Conservation (phyloP, 1,139 yeast species). For the Scheffersomyces cryptocercus region DNA sequence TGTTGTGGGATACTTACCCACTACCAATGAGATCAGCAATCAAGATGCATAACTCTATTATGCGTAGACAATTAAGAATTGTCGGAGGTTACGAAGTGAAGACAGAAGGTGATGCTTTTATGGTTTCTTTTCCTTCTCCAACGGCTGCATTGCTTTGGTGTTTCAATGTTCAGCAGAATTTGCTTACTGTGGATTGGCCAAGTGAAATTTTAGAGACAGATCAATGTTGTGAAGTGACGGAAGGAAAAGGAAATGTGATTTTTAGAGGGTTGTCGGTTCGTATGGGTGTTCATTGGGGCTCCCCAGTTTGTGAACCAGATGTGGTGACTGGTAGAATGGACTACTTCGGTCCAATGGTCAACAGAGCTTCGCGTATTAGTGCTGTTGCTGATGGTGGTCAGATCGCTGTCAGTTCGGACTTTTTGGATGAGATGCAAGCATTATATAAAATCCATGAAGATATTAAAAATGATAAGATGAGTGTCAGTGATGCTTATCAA, state of each 20-base stretch:
- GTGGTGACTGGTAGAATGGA: conserved; percentile 97
- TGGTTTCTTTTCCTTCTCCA: conserved; percentile 97
- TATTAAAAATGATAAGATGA: conserved; percentile 38
- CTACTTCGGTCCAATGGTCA: conserved; percentile 98
- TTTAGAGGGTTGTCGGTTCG: conserved; percentile 91
- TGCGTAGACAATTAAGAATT: conserved; percentile 90
- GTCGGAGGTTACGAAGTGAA: conserved; percentile 98
- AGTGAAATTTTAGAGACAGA: conserved; percentile 82
- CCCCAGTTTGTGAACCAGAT: conserved; percentile 94
- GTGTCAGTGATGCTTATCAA: conserved; percentile 56
- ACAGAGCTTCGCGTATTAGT: conserved; percentile 89
- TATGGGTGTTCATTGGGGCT: conserved; percentile 98
- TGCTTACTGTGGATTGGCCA: conserved; percentile 91
- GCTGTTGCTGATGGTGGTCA: conserved; percentile 99
- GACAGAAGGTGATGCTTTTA: conserved; percentile 98
- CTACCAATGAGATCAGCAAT: conserved; percentile 96
- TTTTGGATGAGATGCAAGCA: conserved; percentile 66
- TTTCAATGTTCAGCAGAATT: conserved; percentile 84
- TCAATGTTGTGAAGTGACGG: conserved; percentile 84
- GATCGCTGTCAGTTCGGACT: conserved; percentile 82
- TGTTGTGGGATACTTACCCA: conserved; percentile 91
- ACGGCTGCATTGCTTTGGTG: conserved; percentile 93
- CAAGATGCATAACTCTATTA: conserved; percentile 86
- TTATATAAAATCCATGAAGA: conserved; percentile 55
- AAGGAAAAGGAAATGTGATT: conserved; percentile 58